phyloP scores from a whole-genome alignment of 73 alveolate species.

The Halteria grandinella region DNA sequence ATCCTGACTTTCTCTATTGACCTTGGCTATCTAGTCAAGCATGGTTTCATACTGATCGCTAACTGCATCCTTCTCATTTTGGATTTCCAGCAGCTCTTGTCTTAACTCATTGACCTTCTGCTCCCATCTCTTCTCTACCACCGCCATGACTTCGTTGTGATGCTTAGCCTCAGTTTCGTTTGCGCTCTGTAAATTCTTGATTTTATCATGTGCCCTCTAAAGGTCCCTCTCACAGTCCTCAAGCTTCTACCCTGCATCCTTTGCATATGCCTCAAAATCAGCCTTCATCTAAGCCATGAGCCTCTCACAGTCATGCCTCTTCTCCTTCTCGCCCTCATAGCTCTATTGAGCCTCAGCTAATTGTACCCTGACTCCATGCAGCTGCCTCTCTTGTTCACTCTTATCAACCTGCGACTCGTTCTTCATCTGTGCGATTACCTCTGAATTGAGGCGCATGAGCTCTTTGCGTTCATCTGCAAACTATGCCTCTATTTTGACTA shows the following conservation, averaged over 20 bases:
- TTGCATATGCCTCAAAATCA: no score
- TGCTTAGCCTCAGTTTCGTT: conserved; percentile 23
- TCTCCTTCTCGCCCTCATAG: conserved; percentile 12
- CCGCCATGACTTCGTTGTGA: background rate
- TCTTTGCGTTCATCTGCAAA: conserved; percentile 1
- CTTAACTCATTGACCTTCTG: background rate
- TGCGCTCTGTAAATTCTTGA: no score
- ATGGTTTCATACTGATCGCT: no score
- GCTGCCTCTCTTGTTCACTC: conserved; percentile 20
- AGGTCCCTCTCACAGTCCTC: no score
- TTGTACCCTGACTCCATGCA: background rate
- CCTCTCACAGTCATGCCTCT: background rate
- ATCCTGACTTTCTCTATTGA: no score
- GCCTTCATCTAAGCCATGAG: background rate
- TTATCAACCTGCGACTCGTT: conserved; percentile 17
- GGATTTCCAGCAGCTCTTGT: no score
- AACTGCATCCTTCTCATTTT: no score
- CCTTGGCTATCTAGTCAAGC: no score
- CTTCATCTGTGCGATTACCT: conserved; percentile 3
- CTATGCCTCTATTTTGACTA: background rate
- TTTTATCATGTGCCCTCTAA: no score
- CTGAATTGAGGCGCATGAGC: background rate
- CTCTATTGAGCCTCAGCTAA: background rate
- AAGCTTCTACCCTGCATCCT: no score
- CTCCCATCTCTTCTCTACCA: conserved; percentile 27